Evolutionary conservation across 2,329 filamentous ascomycete species (phyloP), one percentile per base, ranked within the genome.

Genomic region (Microdochium bolleyi): DNA sequence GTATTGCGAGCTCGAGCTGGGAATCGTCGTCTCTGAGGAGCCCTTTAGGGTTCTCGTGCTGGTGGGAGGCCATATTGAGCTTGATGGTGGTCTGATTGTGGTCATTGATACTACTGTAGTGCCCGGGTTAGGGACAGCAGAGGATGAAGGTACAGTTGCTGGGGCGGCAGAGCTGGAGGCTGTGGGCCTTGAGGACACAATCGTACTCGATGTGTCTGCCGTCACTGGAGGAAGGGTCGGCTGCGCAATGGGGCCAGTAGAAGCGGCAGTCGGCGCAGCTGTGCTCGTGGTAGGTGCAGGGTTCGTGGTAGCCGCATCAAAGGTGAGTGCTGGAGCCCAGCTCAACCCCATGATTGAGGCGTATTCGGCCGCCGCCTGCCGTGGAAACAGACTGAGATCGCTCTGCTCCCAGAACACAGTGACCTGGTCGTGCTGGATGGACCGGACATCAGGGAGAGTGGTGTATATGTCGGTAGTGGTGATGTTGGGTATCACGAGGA

Each of bases 401-500:
- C 51, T 54, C 24, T 57, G 51, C 27, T 63, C 56, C 64, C 63
- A 66, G 38, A 57, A 56, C 19, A 66, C 61, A 16, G 58, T 62
- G 24, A 66, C 37, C 37, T 64, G 61, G 24, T 64, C 63, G 34
- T 66, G 64, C 49, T 62, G 57, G 30, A 66, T 62, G 10, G 63
- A 59, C 24, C 21, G 13, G 3, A 49, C 48, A 7, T 19, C 48
- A 7, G 48, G 25, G 2, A 66, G 50, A 1, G 61, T 64, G 0
- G 64, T 65, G 51, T 62, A 66, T 37, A 67, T 53, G 38, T 67
- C 62, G 38, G 60, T 44, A 4, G 64, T 63, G 5, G 60, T 58
- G 49, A 65, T 62, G 22, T 64, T 59, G 0, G 62, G 60, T 24
- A 59, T 54, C n/a, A 67, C 57, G 4, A 67, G 56, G 38, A 67